Conservation (phyloP, 2,329 filamentous ascomycete genomes). For the Trichoderma semiorbis region DNA sequence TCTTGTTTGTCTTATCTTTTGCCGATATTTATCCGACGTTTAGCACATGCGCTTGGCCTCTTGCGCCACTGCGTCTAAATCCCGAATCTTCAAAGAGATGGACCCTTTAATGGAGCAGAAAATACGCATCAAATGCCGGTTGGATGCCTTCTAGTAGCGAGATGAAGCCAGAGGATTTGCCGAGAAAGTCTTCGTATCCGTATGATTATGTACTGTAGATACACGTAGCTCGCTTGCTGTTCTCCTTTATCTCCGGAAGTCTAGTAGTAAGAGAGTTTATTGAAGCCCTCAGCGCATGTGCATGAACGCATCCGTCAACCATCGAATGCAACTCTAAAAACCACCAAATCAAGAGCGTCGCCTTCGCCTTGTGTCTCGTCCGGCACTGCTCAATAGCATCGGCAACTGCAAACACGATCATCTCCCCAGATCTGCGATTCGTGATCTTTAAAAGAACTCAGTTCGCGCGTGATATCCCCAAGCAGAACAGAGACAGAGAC, state of each 20-base stretch:
- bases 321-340: background rate
- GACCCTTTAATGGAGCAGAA: background rate
- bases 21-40: background rate
- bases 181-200: background rate
- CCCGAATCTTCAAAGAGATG: background rate
- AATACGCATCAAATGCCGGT: background rate
- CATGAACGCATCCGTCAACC: conserved; percentile 8
- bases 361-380: background rate
- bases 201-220: no score
- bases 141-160: background rate
- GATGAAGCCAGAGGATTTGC: background rate
- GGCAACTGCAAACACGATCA: background rate
- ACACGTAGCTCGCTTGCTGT: background rate
- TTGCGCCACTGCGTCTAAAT: background rate
- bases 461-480: background rate
- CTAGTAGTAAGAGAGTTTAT: background rate
- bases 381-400: background rate
- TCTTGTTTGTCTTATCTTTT: background rate
- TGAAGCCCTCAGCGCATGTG: background rate
- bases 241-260: background rate
- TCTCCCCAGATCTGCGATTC: background rate
- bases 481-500: background rate
- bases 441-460: background rate
- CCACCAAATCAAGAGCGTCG: background rate
- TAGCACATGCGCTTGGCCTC: background rate